Evolutionary conservation across 371 early-diverging fungal genomes (phyloP).

Genomic region (Cokeromyces recurvatus): DNA sequence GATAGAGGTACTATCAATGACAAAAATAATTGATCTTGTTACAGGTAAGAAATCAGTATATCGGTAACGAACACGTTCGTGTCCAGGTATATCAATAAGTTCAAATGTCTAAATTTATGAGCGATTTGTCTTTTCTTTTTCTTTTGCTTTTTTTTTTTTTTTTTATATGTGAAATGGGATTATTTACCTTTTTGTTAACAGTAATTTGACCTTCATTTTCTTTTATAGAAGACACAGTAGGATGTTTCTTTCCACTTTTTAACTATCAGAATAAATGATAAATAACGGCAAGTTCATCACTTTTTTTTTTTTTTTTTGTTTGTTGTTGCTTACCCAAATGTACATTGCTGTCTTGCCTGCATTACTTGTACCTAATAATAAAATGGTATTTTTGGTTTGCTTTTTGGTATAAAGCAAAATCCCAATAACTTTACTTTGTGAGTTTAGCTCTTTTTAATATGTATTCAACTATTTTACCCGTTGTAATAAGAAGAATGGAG

Average conservation of each 20-base stretch:
- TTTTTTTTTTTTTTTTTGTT: too few relatives aligned
- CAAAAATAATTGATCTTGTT: constrained; percentile 71
- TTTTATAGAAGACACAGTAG: constrained; percentile 70
- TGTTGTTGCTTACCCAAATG: constrained; percentile 28
- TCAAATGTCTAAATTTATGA: constrained; percentile 41
- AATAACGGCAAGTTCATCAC: too few relatives aligned
- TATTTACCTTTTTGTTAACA: constrained; percentile 38
- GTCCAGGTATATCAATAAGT: constrained; percentile 88
- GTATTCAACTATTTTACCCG: too few relatives aligned
- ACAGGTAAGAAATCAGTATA: constrained; percentile 65
- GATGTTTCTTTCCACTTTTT: constrained; percentile 38
- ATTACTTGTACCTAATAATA: constrained; percentile 55
- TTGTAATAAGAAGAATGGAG: too few relatives aligned
- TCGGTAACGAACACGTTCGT: constrained; percentile 76
- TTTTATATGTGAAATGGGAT: too few relatives aligned
- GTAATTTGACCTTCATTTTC: constrained; percentile 61
- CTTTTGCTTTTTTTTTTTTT: too few relatives aligned
- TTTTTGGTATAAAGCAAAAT: constrained; percentile 24
- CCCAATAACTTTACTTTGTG: too few relatives aligned
- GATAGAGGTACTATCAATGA: constrained; percentile 70
- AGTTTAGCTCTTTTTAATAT: too few relatives aligned
- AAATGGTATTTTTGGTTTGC: constrained; percentile 32
- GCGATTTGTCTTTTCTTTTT: too few relatives aligned
- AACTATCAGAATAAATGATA: constrained; percentile 26
- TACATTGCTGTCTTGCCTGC: constrained; percentile 65